Conservation (phyloP, 495 filamentous ascomycete species). For the Daldinia concentrica region DNA sequence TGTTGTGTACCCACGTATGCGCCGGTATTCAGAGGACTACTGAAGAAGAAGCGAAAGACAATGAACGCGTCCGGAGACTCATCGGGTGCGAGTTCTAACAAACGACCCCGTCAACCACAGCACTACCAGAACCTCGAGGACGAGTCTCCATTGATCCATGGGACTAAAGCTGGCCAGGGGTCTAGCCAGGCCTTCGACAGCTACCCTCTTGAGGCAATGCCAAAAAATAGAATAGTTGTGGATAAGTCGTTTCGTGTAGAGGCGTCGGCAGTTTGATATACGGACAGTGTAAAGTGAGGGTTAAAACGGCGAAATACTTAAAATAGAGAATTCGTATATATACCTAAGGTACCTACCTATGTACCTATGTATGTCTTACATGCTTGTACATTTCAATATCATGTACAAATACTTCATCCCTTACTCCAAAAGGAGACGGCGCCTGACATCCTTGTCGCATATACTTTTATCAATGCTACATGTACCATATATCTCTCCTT, state of each 20-base stretch:
- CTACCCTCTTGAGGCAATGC: background rate
- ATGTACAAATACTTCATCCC: background rate
- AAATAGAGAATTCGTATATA: background rate
- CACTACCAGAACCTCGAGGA: no score
- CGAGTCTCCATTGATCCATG: no score
- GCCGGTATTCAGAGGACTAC: no score
- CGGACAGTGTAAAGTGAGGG: background rate
- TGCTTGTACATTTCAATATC: background rate
- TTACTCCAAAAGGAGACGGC: background rate
- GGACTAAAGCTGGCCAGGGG: no score
- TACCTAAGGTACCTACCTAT: no score
- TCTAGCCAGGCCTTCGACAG: background rate
- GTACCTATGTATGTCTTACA: background rate
- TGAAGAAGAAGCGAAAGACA: no score
- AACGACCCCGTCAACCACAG: no score
- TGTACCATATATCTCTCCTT: background rate
- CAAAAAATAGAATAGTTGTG: background rate
- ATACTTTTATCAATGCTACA: background rate
- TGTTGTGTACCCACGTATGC: background rate
- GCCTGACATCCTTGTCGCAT: no score
- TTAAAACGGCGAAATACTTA: background rate
- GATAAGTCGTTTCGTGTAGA: background rate
- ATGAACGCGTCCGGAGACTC: no score
- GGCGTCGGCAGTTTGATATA: background rate
- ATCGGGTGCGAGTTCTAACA: no score